Evolutionary conservation across 352 stramenopile species (phyloP), one percentile per base, ranked within the genome.

Genomic region (Phytophthora pluvialis): DNA sequence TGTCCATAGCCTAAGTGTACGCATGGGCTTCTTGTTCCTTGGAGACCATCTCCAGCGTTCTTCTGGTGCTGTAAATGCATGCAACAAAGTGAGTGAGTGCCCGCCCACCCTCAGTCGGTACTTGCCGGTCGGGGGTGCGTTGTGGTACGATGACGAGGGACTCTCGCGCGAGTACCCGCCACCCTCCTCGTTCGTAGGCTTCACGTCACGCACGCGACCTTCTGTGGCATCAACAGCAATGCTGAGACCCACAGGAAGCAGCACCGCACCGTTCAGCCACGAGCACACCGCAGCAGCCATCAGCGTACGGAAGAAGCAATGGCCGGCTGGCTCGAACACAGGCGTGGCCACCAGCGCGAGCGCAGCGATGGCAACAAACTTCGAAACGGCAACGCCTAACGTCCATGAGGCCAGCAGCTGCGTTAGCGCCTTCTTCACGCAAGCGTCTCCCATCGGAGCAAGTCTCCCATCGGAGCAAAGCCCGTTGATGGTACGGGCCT

Each of bases 231-330:
- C 76, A 26, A 78, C 73, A 47, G 56, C 45, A 47, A 88, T 61
- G 49, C 78, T 88, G 28, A 88, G 60, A 7, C 48, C 57, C 25
- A 88, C 78, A 18, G 78, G 78, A 1, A 88, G 55, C 40, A 81
- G 47, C 46, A 78, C 54, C 21, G 57, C 61, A 49, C 58, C 62
- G 32, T 81, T 78, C 29, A 81, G 16, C 39, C 79, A 73, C 5
- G 71, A 63, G 42, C 64, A 73, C 43, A 79, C 46, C 2, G 75
- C 70, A 26, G 70, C 75, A 38, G 66, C 60, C 50, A 86, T 62
- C 49, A 85, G 53, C 44, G 74, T 80, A 26, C 66, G 64, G 42
- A 84, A 88, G 52, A 83, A 83, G 25, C 66, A 74, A 54, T 73
- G 60, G 1, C 72, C 72, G 16, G 51, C 77, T 39, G 73, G 74